Evolutionary conservation across 495 filamentous ascomycete genomes (phyloP), one percentile per base, ranked within the genome.

Genomic region (Aspergillus avenaceus): DNA sequence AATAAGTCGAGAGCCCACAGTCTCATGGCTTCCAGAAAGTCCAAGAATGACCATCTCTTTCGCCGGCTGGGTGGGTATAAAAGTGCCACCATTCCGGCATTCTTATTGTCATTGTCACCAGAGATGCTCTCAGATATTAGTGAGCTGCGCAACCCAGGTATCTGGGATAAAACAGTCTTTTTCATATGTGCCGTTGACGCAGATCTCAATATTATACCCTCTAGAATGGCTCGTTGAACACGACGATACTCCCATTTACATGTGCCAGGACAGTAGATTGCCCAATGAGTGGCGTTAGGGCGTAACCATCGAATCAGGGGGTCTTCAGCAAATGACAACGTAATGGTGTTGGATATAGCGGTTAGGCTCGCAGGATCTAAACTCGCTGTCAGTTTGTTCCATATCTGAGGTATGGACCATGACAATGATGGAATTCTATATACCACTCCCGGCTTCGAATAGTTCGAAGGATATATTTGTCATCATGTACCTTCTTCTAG

Each of bases 291-390:
- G n/a, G 58, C 62, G 47, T 38, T 48, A 4, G 62, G 64, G 2
- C 64, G 64, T 16, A 65, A 44, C 64, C 64, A 67, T 48, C 44
- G 47, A 21, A 65, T 63, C 21, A 67, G 37, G 1, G 62, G 62
- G 52, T 67, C 64, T 5, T 58, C 47, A n/a, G 60, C 54, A 25
- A 67, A 67, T 2, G 64, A 55, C 12, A 53, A 46, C 23, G 50
- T 56, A 13, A 67, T 49, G 8, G 64, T 67, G 36, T 55, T 45
- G 8, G 57, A 54, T 7, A 60, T 50, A 0, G 55, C 38, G 4
- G 50, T 18, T 16, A 65, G 56, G 2, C 42, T 54, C 2, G 16
- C 24, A 34, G 19, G 19, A 16, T 58, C 59, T 60, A 38, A 31
- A 47, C 21, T 14, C 13, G 9, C 8, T 9, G 23, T 7, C 23